These are phyloP conservation scores for Isabelozyma rhagii DNA, from an alignment of 805 yeast species.

Conservation along the genomic window DNA sequence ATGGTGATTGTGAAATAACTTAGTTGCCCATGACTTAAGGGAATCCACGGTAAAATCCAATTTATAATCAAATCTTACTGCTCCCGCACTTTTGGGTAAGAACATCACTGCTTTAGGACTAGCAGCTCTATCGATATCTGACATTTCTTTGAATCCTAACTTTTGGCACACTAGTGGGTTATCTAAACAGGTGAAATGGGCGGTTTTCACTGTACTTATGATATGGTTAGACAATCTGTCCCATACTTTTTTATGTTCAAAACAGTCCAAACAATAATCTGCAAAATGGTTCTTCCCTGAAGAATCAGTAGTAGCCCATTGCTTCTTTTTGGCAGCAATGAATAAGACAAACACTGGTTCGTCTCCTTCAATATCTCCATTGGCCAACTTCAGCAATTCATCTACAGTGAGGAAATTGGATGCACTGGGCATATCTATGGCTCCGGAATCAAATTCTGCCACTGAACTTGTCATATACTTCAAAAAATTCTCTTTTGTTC, in stretches of 20 bases:
- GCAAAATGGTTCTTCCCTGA: conserved; percentile 34
- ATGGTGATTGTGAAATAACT: conserved; percentile 46
- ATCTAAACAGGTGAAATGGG: conserved; percentile 59
- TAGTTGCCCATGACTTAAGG: conserved; percentile 43
- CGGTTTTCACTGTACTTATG: conserved; percentile 35
- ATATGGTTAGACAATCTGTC: conserved; percentile 51
- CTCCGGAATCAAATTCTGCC: conserved; percentile 40
- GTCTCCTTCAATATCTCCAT: conserved; percentile 38
- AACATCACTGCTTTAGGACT: conserved; percentile 48
- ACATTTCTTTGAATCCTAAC: conserved; percentile 42
- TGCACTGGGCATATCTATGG: conserved; percentile 36
- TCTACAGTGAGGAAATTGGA: conserved; percentile 39
- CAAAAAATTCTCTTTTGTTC: conserved; percentile 48
- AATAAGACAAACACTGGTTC: conserved; percentile 59
- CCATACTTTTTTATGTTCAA: conserved; percentile 56
- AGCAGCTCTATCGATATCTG: conserved; percentile 7
- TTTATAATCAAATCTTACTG: conserved; percentile 46
- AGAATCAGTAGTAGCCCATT: conserved; percentile 29
- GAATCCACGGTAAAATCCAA: conserved; percentile 26
- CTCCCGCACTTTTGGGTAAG: conserved; percentile 48
- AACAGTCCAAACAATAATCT: conserved; percentile 45
- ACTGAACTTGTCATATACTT: conserved; percentile 55
- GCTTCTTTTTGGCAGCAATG: conserved; percentile 56
- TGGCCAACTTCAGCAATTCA: conserved; percentile 45
- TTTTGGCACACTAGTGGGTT: conserved; percentile 50